Conservation (phyloP, 139 green algal species). For the Microglena sp. region DNA sequence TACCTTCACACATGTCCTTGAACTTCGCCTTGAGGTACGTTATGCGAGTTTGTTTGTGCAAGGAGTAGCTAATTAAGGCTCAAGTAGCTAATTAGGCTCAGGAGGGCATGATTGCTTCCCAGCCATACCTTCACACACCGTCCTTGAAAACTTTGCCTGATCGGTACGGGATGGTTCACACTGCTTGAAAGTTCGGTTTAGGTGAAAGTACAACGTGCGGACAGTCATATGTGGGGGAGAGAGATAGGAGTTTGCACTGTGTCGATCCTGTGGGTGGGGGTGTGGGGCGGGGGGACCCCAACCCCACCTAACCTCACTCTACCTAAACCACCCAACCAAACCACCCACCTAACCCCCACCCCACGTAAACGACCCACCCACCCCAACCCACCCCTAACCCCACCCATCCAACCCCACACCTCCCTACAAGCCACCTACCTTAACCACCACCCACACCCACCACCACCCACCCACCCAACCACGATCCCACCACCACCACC, state of each 20-base stretch:
- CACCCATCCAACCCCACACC: neutral
- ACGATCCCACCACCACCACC: too few species aligned
- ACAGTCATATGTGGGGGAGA: too few species aligned
- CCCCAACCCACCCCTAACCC: neutral
- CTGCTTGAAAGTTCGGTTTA: neutral
- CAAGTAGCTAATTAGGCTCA: slow-evolving; percentile 59
- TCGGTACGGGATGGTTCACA: slow-evolving; percentile 46
- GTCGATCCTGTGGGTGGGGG: neutral
- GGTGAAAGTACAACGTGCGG: too few species aligned
- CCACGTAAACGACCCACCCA: neutral
- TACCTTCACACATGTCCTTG: slow-evolving; percentile 97
- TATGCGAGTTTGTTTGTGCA: too few species aligned
- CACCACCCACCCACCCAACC: too few species aligned
- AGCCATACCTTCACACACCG: slow-evolving; percentile 99
- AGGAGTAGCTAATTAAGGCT: too few species aligned
- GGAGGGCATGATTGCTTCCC: slow-evolving; percentile 70
- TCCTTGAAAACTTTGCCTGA: slow-evolving; percentile 89
- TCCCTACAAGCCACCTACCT: too few species aligned
- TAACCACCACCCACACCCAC: too few species aligned
- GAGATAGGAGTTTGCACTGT: too few species aligned
- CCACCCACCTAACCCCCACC: slow-evolving; percentile 62
- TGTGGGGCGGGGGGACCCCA: neutral
- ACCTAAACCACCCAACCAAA: slow-evolving; percentile 45
- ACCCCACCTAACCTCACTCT: too few species aligned
- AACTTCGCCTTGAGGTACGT: slow-evolving; percentile 87